phyloP scores from a whole-genome alignment of 306 rosid species.

The Inga oerstediana region DNA sequence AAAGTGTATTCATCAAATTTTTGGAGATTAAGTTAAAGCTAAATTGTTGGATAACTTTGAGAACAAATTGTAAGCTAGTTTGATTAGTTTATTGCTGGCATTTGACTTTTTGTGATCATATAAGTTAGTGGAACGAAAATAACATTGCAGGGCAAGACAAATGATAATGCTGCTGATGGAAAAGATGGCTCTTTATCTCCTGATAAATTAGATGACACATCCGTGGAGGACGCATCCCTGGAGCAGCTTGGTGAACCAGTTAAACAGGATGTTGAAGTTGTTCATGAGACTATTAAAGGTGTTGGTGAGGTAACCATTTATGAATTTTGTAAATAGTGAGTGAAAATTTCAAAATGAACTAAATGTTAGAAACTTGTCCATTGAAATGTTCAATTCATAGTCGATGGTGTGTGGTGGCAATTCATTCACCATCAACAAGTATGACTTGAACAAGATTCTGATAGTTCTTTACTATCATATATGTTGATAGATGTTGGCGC shows the following conservation, averaged over 20 bases:
- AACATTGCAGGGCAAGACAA: slow-evolving; percentile 28
- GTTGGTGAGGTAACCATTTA: slow-evolving; percentile 13
- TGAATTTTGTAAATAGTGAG: not conserved
- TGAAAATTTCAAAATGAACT: slow-evolving; percentile 3
- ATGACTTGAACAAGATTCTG: not conserved
- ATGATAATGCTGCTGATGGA: slow-evolving; percentile 26
- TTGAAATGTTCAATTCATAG: slow-evolving; percentile 6
- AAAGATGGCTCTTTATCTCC: slow-evolving; percentile 16
- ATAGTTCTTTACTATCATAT: not conserved
- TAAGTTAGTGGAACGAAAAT: not conserved
- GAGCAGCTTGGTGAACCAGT: slow-evolving; percentile 17
- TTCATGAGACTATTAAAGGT: slow-evolving; percentile 18
- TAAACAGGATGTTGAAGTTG: slow-evolving; percentile 12
- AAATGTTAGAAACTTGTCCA: not conserved
- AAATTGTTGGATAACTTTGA: not conserved
- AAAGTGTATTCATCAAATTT: not conserved
- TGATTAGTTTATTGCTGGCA: not conserved
- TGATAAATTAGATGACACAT: slow-evolving; percentile 2
- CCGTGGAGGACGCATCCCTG: slow-evolving; percentile 13
- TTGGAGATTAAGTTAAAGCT: not conserved
- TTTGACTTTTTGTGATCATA: not conserved
- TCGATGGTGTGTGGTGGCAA: not conserved
- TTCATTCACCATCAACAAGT: not conserved
- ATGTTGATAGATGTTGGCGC: not conserved
- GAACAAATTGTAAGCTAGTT: not conserved